A percentile compares a stretch with the other conserved stretches of the same genome.
Evolutionary conservation across 1,284 basidiomycete species (phyloP).

Genomic region (Veloboletus limbatus): DNA sequence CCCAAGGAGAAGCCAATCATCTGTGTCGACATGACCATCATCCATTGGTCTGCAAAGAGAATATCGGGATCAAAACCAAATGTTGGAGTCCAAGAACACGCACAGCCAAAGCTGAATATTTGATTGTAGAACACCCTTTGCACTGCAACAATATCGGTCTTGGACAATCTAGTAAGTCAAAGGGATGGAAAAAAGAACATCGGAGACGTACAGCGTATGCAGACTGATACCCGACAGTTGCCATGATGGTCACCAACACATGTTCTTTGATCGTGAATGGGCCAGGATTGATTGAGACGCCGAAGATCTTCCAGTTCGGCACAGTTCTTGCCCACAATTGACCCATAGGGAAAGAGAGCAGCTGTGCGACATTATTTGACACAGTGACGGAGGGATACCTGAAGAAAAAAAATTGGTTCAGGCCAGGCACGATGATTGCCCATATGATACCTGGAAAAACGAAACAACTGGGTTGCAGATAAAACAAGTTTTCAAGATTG

Average conservation of each 20-base stretch:
- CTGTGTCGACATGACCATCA: conserved; percentile 48
- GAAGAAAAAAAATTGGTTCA: conserved; percentile 70
- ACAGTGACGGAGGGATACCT: conserved; percentile 57
- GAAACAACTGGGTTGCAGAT: not conserved
- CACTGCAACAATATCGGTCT: conserved; percentile 75
- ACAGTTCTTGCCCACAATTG: conserved; percentile 52
- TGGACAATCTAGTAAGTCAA: conserved; percentile 2
- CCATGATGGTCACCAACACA: conserved; percentile 74
- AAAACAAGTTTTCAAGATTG: not conserved
- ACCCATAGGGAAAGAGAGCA: conserved; percentile 66
- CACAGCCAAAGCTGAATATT: conserved; percentile 50
- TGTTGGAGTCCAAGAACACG: not conserved
- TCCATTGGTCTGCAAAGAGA: not conserved
- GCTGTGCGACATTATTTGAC: conserved; percentile 60
- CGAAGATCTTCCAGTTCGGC: conserved; percentile 57
- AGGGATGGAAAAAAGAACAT: not conserved
- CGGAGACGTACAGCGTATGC: conserved; percentile 25
- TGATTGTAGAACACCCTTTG: conserved; percentile 71
- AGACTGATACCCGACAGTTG: conserved; percentile 57
- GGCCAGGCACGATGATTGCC: conserved; percentile 57
- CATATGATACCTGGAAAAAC: conserved; percentile 39
- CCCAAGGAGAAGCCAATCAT: conserved; percentile 87
- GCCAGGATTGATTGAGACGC: conserved; percentile 61
- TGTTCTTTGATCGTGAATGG: conserved; percentile 74
- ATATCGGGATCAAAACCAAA: not conserved